These are phyloP conservation scores for Lumnitzera racemosa DNA, from an alignment of 345 rosid species.

Conservation along the genomic window DNA sequence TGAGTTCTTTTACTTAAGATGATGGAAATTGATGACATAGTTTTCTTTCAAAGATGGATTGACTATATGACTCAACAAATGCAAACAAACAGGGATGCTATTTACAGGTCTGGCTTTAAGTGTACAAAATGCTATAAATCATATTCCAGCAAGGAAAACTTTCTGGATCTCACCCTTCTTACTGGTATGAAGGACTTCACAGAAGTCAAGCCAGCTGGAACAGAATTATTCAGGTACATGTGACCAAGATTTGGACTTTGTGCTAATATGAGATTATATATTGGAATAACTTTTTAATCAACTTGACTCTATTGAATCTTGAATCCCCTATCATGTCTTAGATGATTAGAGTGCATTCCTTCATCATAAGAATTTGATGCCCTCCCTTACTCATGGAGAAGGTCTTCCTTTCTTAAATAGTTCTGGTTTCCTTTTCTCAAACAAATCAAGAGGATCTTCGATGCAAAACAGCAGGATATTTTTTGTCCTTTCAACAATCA, in stretches of 20 bases:
- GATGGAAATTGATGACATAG: neutral
- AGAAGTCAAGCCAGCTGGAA: slow-evolving; percentile 61
- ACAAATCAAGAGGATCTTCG: too few relatives aligned
- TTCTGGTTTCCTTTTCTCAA: too few relatives aligned
- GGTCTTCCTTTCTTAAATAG: too few relatives aligned
- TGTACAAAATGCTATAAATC: slow-evolving; percentile 72
- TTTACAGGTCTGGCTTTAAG: slow-evolving; percentile 87
- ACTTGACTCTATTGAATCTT: too few relatives aligned
- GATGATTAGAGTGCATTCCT: too few relatives aligned
- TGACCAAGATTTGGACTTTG: neutral
- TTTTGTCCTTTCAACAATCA: too few relatives aligned
- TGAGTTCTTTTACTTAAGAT: slow-evolving; percentile 27
- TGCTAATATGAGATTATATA: neutral
- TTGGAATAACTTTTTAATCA: neutral
- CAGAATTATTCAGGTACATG: slow-evolving; percentile 76
- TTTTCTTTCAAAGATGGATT: neutral
- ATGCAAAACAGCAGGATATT: too few relatives aligned
- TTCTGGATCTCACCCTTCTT: slow-evolving; percentile 74
- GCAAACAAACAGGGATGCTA: slow-evolving; percentile 53
- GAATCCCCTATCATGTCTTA: too few relatives aligned
- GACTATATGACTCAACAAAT: neutral
- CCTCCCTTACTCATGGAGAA: too few relatives aligned
- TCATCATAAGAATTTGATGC: too few relatives aligned
- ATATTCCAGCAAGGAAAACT: slow-evolving; percentile 75
- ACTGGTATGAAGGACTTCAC: slow-evolving; percentile 53